Evolutionary conservation across 2,329 filamentous ascomycete species (phyloP), one percentile per base, ranked within the genome.

Genomic region (Colletotrichum sp.): DNA sequence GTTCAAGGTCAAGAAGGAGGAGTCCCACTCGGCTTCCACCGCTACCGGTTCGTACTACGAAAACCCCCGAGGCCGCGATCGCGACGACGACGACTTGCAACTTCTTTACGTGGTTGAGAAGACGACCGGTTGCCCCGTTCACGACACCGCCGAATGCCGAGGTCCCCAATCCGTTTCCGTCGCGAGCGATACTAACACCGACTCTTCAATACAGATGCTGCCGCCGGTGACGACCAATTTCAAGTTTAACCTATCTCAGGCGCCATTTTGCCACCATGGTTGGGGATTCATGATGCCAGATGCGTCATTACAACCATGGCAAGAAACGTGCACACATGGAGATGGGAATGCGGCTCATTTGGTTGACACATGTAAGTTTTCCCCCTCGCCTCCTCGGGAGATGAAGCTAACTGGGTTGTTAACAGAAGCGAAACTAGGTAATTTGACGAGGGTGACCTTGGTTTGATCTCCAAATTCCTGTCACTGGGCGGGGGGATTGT

Each of bases 81-180:
- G n/a, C 73, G 73, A 76, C 10, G 73, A 76, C 64, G 74, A 76
- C 44, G 74, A 76, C 44, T 36, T 76, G 65, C 74, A 76, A 74
- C 74, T 76, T 74, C 74, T 76, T 36, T 76, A 74, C 59, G 60
- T 76, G 9, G 70, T 76, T 10, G 70, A 76, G 64, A 76, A 76
- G 70, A 49, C 74, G 49, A 55, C 24, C 34, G 64, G 59, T 60
- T 76, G 70, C 74, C 74, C 64, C 32, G 28, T 74, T 24, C 74
- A 62, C 74, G 70, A 65, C 49, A 36, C 26, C 74, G 64, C 30
- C 74, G 74, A 32, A 69, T 65, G 34, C n/a, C 74, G 65, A 74
- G 32, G 26, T 18, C 34, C 49, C 32, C 28, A 6, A 4, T 76
- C 70, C 28, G 28, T 68, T 32, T 74, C 74, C 4, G 21, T 69